These are phyloP conservation scores for Wickerhamia fluorescens DNA, from an alignment of 805 yeast genomes.

Conservation along the genomic window DNA sequence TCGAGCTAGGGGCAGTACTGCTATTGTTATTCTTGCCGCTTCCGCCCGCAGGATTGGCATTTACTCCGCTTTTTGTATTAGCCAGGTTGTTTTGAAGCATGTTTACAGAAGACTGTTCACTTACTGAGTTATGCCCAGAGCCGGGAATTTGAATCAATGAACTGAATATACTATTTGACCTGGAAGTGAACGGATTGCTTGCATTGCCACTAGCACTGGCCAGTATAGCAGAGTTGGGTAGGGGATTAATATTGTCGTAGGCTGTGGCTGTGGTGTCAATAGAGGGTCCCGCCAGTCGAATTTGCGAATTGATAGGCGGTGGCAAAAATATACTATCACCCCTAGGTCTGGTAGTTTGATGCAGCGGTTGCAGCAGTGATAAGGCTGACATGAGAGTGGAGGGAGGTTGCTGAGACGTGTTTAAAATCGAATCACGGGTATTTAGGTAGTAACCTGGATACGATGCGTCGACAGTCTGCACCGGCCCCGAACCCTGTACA, in stretches of 20 bases:
- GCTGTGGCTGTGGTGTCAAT: too few species aligned
- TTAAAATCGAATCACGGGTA: conserved; percentile 3
- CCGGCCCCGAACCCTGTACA: too few species aligned
- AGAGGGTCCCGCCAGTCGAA: too few species aligned
- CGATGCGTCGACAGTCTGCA: conserved; percentile 4
- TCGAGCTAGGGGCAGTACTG: conserved; percentile 5
- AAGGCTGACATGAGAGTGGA: too few species aligned
- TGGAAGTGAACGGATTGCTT: conserved; percentile 4
- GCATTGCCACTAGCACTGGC: conserved; percentile 3
- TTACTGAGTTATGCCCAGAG: conserved; percentile 25
- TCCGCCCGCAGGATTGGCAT: too few species aligned
- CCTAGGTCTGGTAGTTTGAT: conserved; percentile 17
- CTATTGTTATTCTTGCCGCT: conserved; percentile 1
- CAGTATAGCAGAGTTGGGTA: conserved; percentile 6
- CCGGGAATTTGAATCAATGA: conserved; percentile 34
- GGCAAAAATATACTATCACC: conserved; percentile 35
- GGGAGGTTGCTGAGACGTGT: conserved; percentile 7
- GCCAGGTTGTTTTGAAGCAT: background rate
- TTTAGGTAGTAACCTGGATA: conserved; percentile 6
- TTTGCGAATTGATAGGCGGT: conserved; percentile 22
- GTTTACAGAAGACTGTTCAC: conserved; percentile 11
- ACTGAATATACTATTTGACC: conserved; percentile 35
- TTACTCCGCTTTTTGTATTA: too few species aligned
- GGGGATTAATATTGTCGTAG: conserved; percentile 2
- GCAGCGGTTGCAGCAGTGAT: conserved; percentile 1